Evolutionary conservation across 1,139 yeast species (phyloP).

Genomic region (Hemisphaericaspora xylanilytica): DNA sequence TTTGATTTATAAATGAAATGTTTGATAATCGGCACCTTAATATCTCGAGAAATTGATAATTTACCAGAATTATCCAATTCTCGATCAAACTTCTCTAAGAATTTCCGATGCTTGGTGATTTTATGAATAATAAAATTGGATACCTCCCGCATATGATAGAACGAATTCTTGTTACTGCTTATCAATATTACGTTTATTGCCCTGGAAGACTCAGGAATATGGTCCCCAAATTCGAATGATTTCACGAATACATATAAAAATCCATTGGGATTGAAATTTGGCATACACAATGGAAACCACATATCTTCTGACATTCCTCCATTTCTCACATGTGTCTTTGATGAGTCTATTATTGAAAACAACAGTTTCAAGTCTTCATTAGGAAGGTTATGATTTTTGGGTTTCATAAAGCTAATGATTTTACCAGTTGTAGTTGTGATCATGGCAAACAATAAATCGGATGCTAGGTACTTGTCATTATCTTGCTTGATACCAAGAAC

Average conservation of each 20-base stretch:
- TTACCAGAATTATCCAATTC: constrained; percentile 23
- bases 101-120: constrained; percentile 33
- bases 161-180: constrained; percentile 80
- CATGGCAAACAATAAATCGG: constrained; percentile 37
- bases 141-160: constrained; percentile 67
- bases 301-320: constrained; percentile 55
- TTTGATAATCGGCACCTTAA: constrained; percentile 57
- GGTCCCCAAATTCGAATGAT: constrained; percentile 40
- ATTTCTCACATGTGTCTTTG: constrained; percentile 12
- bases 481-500: constrained; percentile 1
- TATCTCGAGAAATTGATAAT: constrained; percentile 35
- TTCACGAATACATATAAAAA: constrained; percentile 79
- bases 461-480: constrained; percentile 17
- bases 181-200: constrained; percentile 65
- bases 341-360: constrained; percentile 28
- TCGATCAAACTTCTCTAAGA: constrained; percentile 36
- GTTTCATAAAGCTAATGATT: constrained; percentile 33
- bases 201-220: constrained; percentile 18
- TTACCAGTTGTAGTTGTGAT: constrained; percentile 22
- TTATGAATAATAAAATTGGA: constrained; percentile 52
- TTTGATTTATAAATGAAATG: constrained; percentile 82
- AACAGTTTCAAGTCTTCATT: constrained; percentile 34
- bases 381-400: constrained; percentile 32
- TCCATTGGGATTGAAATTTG: constrained; percentile 85
- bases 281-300: constrained; percentile 93